Evolutionary conservation across 441 rosid genomes (phyloP).

Genomic region (Eugenia klotzschiana): DNA sequence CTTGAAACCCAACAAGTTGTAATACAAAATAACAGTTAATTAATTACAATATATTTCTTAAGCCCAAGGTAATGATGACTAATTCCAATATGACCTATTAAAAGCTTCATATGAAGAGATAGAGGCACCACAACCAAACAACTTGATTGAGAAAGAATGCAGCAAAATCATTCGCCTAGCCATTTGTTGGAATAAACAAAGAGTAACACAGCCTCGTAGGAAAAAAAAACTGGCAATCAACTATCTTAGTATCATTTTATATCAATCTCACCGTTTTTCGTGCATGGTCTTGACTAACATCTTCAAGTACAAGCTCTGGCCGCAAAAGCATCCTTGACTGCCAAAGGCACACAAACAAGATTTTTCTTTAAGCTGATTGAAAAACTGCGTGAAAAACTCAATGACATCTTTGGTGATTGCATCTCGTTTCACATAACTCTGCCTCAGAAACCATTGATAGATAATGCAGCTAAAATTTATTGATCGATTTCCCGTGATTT

Average conservation of each 20-base stretch:
- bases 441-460: background rate
- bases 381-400: background rate
- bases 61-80: background rate
- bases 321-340: slow-evolving; percentile 82
- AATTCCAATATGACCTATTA: background rate
- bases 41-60: background rate
- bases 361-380: background rate
- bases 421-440: background rate
- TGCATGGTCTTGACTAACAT: slow-evolving; percentile 93
- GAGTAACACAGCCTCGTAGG: background rate
- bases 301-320: slow-evolving; percentile 80
- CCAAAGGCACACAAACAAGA: background rate
- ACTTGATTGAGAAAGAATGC: background rate
- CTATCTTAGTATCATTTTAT: background rate
- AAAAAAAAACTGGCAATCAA: background rate
- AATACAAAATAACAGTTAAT: background rate
- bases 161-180: background rate
- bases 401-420: background rate
- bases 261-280: slow-evolving; percentile 51
- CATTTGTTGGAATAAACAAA: background rate
- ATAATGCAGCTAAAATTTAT: background rate
- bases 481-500: background rate
- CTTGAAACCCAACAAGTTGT: background rate
- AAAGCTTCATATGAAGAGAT: background rate
- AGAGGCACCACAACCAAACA: background rate